Percentiles rank a stretch among this genome's conserved stretches.
Conservation (phyloP, 164 flowering plant genomes). For the Umbilicus rupestris region DNA sequence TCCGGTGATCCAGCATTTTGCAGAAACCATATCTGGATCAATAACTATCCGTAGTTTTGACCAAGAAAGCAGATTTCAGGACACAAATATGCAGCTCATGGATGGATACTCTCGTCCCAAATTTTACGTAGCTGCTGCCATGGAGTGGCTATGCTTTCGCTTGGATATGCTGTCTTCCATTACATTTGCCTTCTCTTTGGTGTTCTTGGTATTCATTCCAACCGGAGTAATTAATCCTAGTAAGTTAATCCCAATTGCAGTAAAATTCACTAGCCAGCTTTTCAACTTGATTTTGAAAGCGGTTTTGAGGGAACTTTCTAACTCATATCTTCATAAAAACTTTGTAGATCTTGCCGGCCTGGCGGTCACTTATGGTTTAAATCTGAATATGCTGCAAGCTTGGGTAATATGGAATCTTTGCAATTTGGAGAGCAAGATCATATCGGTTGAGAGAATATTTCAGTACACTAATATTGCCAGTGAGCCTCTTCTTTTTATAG, state of each 20-base stretch:
- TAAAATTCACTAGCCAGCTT: not conserved
- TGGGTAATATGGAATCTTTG: constrained; percentile 56
- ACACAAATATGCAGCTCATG: constrained; percentile 29
- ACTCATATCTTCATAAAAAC: not conserved
- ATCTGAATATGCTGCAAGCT: constrained; percentile 47
- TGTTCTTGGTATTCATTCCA: constrained; percentile 52
- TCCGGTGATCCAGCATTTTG: constrained; percentile 71
- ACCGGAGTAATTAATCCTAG: constrained; percentile 43
- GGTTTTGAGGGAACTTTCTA: not conserved
- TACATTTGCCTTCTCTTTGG: constrained; percentile 45
- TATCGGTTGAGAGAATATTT: constrained; percentile 71
- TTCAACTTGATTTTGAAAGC: not conserved
- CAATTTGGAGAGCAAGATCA: constrained; percentile 52
- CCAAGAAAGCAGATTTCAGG: constrained; percentile 47
- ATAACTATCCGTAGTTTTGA: constrained; percentile 73
- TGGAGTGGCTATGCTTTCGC: constrained; percentile 77
- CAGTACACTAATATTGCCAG: constrained; percentile 48
- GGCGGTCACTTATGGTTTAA: constrained; percentile 71
- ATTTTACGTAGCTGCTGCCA: constrained; percentile 51
- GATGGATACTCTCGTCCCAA: constrained; percentile 57
- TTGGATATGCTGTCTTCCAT: constrained; percentile 49
- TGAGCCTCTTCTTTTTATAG: constrained; percentile 57
- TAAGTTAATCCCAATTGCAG: constrained; percentile 13
- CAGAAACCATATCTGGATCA: constrained; percentile 70
- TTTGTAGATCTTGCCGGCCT: constrained; percentile 59